Evolutionary conservation across 495 filamentous ascomycete species (phyloP), one percentile per base, ranked within the genome.

Genomic region (Podospora sp.): DNA sequence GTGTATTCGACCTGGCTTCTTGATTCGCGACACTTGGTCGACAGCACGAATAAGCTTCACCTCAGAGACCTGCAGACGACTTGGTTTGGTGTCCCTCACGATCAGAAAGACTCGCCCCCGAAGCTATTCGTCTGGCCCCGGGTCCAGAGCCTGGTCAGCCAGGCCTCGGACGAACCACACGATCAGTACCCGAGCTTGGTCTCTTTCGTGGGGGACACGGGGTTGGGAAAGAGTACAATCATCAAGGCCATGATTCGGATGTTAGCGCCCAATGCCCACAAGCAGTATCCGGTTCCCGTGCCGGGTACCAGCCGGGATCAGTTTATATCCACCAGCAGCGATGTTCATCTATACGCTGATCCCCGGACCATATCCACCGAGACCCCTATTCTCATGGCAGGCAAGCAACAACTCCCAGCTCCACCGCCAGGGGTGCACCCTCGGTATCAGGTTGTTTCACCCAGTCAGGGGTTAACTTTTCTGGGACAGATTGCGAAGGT

Each of bases 231-330:
- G 51, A 65, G 60, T 51, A 71, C 69, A 16, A 21, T 71, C 53
- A 71, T 71, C 50, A 60, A 65, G 3, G 65, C 69, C 40, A 71
- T 71, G 20, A 68, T 71, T 49, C 69, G 69, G 14, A 71, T 71
- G 69, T 25, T 56, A 14, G 69, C 65, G 2, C 69, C 69, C 11
- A 60, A 53, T 2, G 14, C 33, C 16, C 65, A 60, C n/a, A 33
- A 49, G 18, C 25, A 16, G 16, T 71, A 53, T 26, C 69, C 51
- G 22, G 57, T 55, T 5, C 69, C 69, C 0, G 65, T 71, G 11
- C 69, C 69, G 2, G 68, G 68, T 2, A 36, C 63, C 9, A 63
- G 26, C 2, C 12, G 9, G 2, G 63, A 69, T 29, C 62, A 53
- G n/a, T 69, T 69, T 50, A 62, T 60, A 27, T 69, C 68, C 7